A percentile compares a stretch with the other conserved stretches of the same genome.
These are phyloP conservation scores for Zoysia matrella DNA, from an alignment of 202 grass and related monocot species.

Conservation along the genomic window DNA sequence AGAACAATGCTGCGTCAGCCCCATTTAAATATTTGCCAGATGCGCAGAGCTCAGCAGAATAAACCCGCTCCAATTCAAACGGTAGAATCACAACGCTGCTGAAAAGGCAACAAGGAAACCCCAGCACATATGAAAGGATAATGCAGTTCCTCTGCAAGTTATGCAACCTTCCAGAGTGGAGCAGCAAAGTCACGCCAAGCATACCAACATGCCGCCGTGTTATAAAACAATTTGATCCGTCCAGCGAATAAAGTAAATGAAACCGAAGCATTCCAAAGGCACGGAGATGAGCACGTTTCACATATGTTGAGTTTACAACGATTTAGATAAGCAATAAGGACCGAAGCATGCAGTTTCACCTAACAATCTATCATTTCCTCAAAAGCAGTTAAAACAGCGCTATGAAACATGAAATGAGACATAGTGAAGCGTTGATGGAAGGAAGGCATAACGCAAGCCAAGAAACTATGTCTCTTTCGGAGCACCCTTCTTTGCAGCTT, in stretches of 20 bases:
- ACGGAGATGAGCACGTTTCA: background rate
- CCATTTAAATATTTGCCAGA: slow-evolving; percentile 22
- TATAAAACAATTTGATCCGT: background rate
- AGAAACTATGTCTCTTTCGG: slow-evolving; percentile 48
- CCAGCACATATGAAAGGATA: too few relatives aligned
- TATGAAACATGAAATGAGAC: background rate
- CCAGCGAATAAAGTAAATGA: background rate
- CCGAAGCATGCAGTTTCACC: slow-evolving; percentile 33
- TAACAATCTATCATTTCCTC: slow-evolving; percentile 28
- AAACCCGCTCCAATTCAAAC: slow-evolving; percentile 16
- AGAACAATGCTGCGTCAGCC: background rate
- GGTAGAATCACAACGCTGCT: background rate
- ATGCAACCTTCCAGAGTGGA: background rate
- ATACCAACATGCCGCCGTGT: background rate
- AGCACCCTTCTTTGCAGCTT: slow-evolving; percentile 81
- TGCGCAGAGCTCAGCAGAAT: slow-evolving; percentile 16
- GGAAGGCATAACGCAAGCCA: background rate
- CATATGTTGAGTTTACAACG: background rate
- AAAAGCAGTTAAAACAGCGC: slow-evolving; percentile 39
- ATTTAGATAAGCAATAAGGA: background rate
- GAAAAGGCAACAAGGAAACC: background rate
- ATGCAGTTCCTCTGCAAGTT: background rate
- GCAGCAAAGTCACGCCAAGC: too few relatives aligned
- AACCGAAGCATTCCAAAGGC: slow-evolving; percentile 7
- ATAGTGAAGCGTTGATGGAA: background rate